A percentile compares a stretch with the other conserved stretches of the same genome.
Evolutionary conservation across 2,329 filamentous ascomycete species (phyloP).

Genomic region (Fusarium drepaniforme): DNA sequence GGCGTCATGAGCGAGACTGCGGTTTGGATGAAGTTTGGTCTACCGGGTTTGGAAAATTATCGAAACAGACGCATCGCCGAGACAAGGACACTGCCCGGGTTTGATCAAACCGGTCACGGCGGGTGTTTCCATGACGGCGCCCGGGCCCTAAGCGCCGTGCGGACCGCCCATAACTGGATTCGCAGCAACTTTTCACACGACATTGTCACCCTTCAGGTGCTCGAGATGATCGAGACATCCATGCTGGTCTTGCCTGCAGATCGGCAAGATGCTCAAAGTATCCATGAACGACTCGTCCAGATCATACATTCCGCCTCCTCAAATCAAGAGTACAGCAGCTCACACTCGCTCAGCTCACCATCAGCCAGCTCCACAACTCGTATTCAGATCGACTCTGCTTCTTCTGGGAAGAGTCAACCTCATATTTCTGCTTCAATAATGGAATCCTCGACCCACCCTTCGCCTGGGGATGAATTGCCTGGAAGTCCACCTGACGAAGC

Average conservation of each 20-base stretch:
- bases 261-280: neutral
- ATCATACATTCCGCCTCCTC: neutral
- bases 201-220: neutral
- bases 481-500: too few species aligned
- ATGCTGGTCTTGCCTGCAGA: neutral
- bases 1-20: conserved; percentile 14
- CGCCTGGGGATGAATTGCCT: too few species aligned
- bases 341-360: too few species aligned
- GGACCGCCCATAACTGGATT: neutral
- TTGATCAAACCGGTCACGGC: neutral
- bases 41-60: neutral
- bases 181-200: neutral
- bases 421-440: too few species aligned
- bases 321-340: too few species aligned
- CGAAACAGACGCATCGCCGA: neutral
- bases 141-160: neutral
- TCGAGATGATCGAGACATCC: neutral
- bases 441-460: too few species aligned
- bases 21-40: neutral
- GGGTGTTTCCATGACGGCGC: conserved; percentile 12
- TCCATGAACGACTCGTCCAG: neutral
- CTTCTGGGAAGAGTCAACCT: too few species aligned
- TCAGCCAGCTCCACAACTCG: too few species aligned
- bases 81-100: neutral
- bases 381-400: too few species aligned